These are phyloP conservation scores for Schizochytrium sp. DNA, from an alignment of 108 stramenopile species.

Conservation along the genomic window DNA sequence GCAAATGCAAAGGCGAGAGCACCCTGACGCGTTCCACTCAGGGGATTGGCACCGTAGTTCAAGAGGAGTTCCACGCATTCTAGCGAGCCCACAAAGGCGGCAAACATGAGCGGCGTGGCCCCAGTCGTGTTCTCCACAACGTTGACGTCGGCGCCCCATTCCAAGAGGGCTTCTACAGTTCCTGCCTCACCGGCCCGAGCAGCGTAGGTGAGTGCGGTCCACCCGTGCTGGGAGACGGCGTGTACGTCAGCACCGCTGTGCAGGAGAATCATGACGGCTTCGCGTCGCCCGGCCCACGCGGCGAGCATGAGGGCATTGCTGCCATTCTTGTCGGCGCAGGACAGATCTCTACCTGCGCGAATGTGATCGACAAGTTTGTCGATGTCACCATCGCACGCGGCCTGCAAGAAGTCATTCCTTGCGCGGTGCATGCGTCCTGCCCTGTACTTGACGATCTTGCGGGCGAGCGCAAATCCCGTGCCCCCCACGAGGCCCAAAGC, in stretches of 20 bases:
- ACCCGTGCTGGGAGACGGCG: neutral
- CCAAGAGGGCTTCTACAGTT: neutral
- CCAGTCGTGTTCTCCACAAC: neutral
- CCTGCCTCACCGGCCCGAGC: neutral
- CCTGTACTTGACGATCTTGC: neutral
- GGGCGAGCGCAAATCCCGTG: neutral
- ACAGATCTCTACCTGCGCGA: neutral
- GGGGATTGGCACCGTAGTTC: neutral
- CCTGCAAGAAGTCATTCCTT: neutral
- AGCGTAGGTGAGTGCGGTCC: slow-evolving; percentile 6
- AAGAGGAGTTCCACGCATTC: neutral
- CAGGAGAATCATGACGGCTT: neutral
- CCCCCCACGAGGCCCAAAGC: too few species aligned
- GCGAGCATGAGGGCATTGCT: neutral
- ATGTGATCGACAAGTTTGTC: neutral
- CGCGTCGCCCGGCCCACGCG: neutral
- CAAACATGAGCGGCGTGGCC: slow-evolving; percentile 15
- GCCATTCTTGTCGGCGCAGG: slow-evolving; percentile 5
- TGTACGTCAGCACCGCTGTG: neutral
- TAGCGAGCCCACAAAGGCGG: slow-evolving; percentile 6
- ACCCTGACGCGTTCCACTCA: neutral
- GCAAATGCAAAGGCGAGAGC: slow-evolving; percentile 10
- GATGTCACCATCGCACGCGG: slow-evolving; percentile 6
- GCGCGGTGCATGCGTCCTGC: neutral
- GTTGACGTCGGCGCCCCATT: slow-evolving; percentile 1